These are phyloP conservation scores for Naematelia aurantialba DNA, from an alignment of 768 basidiomycete species.

Conservation along the genomic window DNA sequence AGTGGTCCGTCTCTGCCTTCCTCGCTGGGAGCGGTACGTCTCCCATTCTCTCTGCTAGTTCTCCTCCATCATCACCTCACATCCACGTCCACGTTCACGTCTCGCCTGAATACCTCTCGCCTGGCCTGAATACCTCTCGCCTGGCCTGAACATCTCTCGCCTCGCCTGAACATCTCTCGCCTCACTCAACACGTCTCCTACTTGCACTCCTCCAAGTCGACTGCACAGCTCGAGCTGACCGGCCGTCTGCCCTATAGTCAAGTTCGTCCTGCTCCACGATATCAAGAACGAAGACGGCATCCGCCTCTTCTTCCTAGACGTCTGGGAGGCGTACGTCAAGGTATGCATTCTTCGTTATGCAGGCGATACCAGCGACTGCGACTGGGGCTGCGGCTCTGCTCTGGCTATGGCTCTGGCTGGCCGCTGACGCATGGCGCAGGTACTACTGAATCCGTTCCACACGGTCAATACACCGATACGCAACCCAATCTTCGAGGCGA, in stretches of 20 bases:
- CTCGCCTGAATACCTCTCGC: no score
- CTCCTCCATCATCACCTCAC: no score
- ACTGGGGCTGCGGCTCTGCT: background rate
- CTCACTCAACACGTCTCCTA: no score
- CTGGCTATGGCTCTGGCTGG: background rate
- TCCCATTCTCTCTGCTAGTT: background rate
- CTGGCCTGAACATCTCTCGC: background rate
- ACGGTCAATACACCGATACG: conserved; percentile 79
- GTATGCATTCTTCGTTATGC: conserved; percentile 54
- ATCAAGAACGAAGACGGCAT: conserved; percentile 97
- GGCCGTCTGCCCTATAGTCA: conserved; percentile 62
- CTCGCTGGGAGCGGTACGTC: conserved; percentile 87
- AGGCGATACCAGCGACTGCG: background rate
- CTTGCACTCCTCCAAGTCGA: no score
- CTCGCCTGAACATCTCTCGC: background rate
- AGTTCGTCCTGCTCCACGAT: conserved; percentile 91
- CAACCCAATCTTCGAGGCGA: conserved; percentile 73
- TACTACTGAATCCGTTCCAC: conserved; percentile 92
- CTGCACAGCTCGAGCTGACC: no score
- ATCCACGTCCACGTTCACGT: no score
- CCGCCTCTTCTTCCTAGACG: conserved; percentile 81
- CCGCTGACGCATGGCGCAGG: conserved; percentile 54
- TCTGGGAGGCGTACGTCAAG: conserved; percentile 98
- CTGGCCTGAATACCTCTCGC: no score
- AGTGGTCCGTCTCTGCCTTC: conserved; percentile 97